phyloP scores from a whole-genome alignment of 148 eudicot species.

The Rheum nobile region DNA sequence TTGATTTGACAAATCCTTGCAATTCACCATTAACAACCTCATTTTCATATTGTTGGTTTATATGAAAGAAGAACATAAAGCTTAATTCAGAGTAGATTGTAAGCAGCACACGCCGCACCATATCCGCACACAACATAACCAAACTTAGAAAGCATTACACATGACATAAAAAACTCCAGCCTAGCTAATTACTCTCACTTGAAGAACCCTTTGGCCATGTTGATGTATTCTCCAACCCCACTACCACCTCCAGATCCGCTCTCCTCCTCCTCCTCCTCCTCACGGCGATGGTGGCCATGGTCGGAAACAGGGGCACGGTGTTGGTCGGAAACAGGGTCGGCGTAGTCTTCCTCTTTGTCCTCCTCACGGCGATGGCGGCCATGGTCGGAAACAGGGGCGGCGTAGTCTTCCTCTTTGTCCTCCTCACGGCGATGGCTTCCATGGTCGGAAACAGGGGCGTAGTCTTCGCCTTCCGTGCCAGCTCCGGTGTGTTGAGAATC shows the following conservation, averaged over 20 bases:
- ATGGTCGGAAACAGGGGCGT: background rate
- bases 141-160: background rate
- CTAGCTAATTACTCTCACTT: conserved; percentile 3
- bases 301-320: too few relatives aligned
- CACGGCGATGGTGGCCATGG: too few relatives aligned
- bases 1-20: too few relatives aligned
- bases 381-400: too few relatives aligned
- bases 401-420: background rate
- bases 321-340: too few relatives aligned
- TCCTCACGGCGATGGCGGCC: too few relatives aligned
- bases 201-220: conserved; percentile 35
- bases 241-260: background rate
- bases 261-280: background rate
- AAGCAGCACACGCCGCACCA: background rate
- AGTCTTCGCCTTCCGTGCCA: background rate
- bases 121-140: background rate
- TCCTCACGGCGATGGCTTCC: background rate
- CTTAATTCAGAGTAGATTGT: background rate
- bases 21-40: too few relatives aligned
- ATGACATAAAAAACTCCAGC: background rate
- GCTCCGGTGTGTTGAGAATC: conserved; percentile 7
- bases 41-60: too few relatives aligned
- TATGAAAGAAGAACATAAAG: background rate
- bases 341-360: too few relatives aligned
- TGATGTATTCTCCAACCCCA: conserved; percentile 18